These are phyloP conservation scores for Scleroderma citrinum DNA, from an alignment of 768 basidiomycete species.

Conservation along the genomic window DNA sequence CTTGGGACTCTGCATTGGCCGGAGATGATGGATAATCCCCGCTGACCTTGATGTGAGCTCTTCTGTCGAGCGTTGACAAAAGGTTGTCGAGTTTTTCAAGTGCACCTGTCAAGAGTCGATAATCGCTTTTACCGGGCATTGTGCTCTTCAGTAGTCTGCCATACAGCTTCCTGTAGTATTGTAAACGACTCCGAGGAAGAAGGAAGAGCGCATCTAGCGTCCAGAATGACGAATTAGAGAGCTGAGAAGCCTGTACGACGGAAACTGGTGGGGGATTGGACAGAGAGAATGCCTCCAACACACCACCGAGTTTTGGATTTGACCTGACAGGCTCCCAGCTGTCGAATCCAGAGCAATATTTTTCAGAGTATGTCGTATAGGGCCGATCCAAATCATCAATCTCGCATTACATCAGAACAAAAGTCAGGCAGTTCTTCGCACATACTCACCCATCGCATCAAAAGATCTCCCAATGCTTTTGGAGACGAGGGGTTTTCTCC, in stretches of 20 bases:
- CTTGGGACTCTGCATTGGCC: not conserved
- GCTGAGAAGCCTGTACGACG: conserved; percentile 27
- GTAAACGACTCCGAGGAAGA: conserved; percentile 76
- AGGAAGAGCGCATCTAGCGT: conserved; percentile 85
- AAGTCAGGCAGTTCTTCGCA: conserved; percentile 5
- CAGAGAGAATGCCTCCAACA: conserved; percentile 65
- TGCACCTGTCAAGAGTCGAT: conserved; percentile 72
- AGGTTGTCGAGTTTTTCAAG: conserved; percentile 75
- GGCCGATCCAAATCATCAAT: conserved; percentile 88
- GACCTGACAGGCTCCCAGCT: conserved; percentile 71
- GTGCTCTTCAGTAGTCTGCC: conserved; percentile 80
- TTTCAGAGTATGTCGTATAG: conserved; percentile 74
- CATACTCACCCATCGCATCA: conserved; percentile 90
- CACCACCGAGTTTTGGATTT: conserved; percentile 63
- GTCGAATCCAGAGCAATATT: conserved; percentile 76
- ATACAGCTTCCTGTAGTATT: conserved; percentile 92
- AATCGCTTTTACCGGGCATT: conserved; percentile 79
- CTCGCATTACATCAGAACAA: conserved; percentile 36
- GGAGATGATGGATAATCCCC: not conserved
- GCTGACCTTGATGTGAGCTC: conserved; percentile 37
- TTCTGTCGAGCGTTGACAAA: conserved; percentile 58
- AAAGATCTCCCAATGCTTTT: conserved; percentile 87
- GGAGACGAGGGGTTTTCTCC: conserved; percentile 89
- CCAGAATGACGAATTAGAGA: conserved; percentile 49
- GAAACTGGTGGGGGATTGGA: conserved; percentile 53